Base-by-base conservation (phyloP, 1,284 basidiomycete species). In the Somion occarium region DNA sequence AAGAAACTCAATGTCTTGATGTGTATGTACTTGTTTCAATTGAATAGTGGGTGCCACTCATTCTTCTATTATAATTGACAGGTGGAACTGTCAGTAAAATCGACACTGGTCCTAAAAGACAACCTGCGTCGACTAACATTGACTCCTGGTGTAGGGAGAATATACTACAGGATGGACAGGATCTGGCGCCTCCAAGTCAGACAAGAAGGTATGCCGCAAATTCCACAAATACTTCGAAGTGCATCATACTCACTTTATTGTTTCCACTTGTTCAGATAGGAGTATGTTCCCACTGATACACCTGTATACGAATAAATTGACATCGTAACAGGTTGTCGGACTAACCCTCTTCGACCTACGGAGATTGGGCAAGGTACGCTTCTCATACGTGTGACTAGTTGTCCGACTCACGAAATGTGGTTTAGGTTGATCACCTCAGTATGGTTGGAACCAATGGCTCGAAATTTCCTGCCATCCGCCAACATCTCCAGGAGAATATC, bases 91-190 rank as follows among this genome's bases (percentile, higher is more conserved):
- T 82, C 64, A 61, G 76, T 67, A 20, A 38, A 34, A 25, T 41
- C 38, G 43, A 23, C 24, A n/a, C 26, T 25, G 53, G 45, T 56
- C 59, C 51, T 53, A 53, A 52, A 44, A 25, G 48, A 26, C 44
- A 20, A 23, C n/a, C n/a, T n/a, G n/a, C n/a, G n/a, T n/a, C n/a
- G n/a, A n/a, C n/a, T n/a, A n/a, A n/a, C n/a, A n/a, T n/a, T n/a
- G n/a, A n/a, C n/a, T n/a, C n/a, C n/a, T 18, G 9, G 55, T 52
- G 15, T 48, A 87, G 85, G 89, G 89, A 45, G 88, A 94, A 73
- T 95, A 96, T 70, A 96, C 93, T 52, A 96, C 93, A 48, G 93
- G 93, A 65, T 95, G 91, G 85, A 93, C 91, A 3, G 85, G 83
- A 15, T 81, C 85, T 30, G 91, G 92, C n/a, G 88, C 89, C 42